phyloP scores from a whole-genome alignment of 2,329 filamentous ascomycete species.

The Cladosporium colombiae region DNA sequence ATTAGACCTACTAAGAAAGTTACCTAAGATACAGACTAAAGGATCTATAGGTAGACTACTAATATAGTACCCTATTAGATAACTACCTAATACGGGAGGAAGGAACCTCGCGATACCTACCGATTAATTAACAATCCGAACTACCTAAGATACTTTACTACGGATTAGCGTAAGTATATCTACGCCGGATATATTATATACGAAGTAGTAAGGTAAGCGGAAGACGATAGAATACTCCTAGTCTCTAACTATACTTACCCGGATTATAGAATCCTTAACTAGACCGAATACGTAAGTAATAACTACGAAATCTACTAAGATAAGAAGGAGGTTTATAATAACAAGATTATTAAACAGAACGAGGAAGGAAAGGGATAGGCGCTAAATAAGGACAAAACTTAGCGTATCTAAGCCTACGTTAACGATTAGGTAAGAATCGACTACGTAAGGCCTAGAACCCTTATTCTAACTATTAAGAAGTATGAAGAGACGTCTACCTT shows the following conservation, averaged over 20 bases:
- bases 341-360: not conserved
- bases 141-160: not conserved
- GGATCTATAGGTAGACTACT: too few relatives aligned
- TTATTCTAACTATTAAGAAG: too few relatives aligned
- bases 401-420: not conserved
- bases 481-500: constrained; percentile 2
- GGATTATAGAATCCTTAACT: constrained; percentile 5
- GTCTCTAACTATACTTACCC: not conserved
- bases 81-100: too few relatives aligned
- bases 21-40: too few relatives aligned
- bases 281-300: not conserved
- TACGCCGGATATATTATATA: not conserved
- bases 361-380: not conserved
- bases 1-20: not conserved
- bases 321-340: not conserved
- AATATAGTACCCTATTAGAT: too few relatives aligned
- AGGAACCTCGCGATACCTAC: not conserved
- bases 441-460: too few relatives aligned
- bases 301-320: constrained; percentile 6
- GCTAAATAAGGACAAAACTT: too few relatives aligned
- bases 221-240: not conserved
- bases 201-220: not conserved
- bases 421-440: not conserved
- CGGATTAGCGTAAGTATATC: not conserved
- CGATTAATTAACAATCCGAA: not conserved